phyloP scores from a whole-genome alignment of 2,329 filamentous ascomycete genomes.

The Penicillium sp. region DNA sequence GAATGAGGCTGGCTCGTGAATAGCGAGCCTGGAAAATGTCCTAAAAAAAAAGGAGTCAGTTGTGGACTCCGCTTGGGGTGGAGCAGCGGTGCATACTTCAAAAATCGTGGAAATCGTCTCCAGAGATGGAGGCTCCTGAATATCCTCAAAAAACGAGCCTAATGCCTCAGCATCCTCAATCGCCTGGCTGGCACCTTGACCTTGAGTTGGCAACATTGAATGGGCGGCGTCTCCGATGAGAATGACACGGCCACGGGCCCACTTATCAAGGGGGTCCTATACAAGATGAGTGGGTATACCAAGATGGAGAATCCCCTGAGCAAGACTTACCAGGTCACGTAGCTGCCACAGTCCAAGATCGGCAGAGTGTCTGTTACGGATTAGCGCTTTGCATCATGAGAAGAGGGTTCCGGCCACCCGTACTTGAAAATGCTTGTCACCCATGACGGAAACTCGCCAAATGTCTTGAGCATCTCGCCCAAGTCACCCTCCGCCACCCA shows the following conservation, averaged over 20 bases:
- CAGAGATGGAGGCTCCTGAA: slow-evolving; percentile 3
- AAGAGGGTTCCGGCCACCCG: slow-evolving; percentile 18
- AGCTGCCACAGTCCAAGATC: slow-evolving; percentile 51
- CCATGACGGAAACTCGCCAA: slow-evolving; percentile 49
- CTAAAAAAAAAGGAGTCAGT: slow-evolving; percentile 3
- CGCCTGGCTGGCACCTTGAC: slow-evolving; percentile 40
- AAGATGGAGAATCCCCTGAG: slow-evolving; percentile 29
- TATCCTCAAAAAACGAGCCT: slow-evolving; percentile 16
- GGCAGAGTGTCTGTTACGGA: slow-evolving; percentile 16
- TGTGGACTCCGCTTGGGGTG: no score
- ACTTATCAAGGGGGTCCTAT: slow-evolving; percentile 31
- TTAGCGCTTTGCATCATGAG: slow-evolving; percentile 37
- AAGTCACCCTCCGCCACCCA: slow-evolving; percentile 49
- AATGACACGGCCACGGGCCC: slow-evolving; percentile 38
- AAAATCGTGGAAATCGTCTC: slow-evolving; percentile 5
- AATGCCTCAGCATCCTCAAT: slow-evolving; percentile 54
- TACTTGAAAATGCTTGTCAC: slow-evolving; percentile 21
- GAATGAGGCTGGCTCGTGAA: slow-evolving; percentile 17
- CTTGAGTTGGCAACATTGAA: slow-evolving; percentile 24
- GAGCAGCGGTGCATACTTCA: slow-evolving; percentile 1
- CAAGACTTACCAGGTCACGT: slow-evolving; percentile 43
- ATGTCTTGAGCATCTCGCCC: slow-evolving; percentile 39
- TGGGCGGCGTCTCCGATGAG: slow-evolving; percentile 24
- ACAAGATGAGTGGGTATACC: not conserved
- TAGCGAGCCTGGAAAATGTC: slow-evolving; percentile 15